These are phyloP conservation scores for Citrullus colocynthis DNA, from an alignment of 306 rosid genomes.

Conservation along the genomic window DNA sequence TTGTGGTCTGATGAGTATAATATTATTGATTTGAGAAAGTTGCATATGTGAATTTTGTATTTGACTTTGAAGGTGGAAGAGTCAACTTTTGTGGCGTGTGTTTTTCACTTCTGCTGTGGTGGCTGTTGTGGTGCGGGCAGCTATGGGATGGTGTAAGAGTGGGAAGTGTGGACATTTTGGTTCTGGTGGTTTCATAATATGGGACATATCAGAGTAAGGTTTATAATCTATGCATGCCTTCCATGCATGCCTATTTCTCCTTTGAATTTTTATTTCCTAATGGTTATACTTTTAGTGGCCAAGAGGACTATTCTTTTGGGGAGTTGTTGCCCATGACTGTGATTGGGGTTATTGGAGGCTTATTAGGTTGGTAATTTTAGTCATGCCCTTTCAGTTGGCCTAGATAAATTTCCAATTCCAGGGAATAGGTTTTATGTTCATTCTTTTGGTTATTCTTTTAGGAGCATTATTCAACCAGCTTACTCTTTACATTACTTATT, in stretches of 20 bases:
- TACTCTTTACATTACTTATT: slow-evolving; percentile 55
- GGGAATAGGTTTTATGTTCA: slow-evolving; percentile 6
- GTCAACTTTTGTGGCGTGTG: slow-evolving; percentile 95
- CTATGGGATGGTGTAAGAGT: slow-evolving; percentile 93
- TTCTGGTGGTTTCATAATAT: slow-evolving; percentile 93
- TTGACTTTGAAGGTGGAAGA: slow-evolving; percentile 36
- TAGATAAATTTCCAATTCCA: background rate
- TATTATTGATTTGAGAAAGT: background rate
- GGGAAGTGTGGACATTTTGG: slow-evolving; percentile 98
- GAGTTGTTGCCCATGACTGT: slow-evolving; percentile 92
- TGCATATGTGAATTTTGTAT: background rate
- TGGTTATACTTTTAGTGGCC: slow-evolving; percentile 55
- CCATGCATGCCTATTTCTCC: background rate
- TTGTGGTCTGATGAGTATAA: background rate
- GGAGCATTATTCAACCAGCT: slow-evolving; percentile 95
- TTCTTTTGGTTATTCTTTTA: slow-evolving; percentile 17
- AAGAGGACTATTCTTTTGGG: slow-evolving; percentile 91
- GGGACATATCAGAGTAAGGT: slow-evolving; percentile 90
- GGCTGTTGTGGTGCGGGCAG: slow-evolving; percentile 90
- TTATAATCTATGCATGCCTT: slow-evolving; percentile 19
- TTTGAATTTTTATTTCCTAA: slow-evolving; percentile 26
- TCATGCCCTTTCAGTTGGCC: background rate
- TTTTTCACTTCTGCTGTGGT: slow-evolving; percentile 93
- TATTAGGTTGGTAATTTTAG: slow-evolving; percentile 42
- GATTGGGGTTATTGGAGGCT: slow-evolving; percentile 94